Evolutionary conservation across 306 rosid genomes (phyloP).

Genomic region (Carpinus viminea): DNA sequence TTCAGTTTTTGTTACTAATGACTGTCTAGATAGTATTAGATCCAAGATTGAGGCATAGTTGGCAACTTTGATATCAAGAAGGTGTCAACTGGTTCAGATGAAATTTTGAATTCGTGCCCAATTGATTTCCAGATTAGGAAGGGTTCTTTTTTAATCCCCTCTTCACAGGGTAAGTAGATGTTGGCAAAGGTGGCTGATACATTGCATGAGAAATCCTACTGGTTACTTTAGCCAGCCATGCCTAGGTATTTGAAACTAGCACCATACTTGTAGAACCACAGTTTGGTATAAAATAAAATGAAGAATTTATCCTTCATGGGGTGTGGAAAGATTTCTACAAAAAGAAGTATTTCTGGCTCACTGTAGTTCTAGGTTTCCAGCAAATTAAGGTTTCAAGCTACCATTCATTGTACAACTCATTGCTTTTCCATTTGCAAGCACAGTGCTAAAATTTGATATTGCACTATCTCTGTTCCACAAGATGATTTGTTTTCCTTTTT

Average conservation of each 20-base stretch:
- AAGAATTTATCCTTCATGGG: background rate
- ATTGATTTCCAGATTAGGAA: too few relatives aligned
- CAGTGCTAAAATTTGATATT: background rate
- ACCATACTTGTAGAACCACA: background rate
- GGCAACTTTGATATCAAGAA: background rate
- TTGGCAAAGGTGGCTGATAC: background rate
- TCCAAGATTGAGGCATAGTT: background rate
- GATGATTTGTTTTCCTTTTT: background rate
- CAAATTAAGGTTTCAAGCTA: background rate
- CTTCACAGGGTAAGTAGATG: background rate
- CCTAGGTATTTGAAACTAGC: background rate
- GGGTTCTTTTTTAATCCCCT: too few relatives aligned
- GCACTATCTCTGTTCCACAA: background rate
- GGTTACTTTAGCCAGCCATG: background rate
- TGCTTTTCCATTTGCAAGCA: conserved; percentile 1
- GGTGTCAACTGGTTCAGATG: background rate
- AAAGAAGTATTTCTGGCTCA: background rate
- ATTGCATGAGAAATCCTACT: background rate
- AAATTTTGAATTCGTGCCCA: background rate
- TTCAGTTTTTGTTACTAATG: background rate
- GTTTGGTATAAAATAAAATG: background rate
- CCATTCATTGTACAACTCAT: background rate
- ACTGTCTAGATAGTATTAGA: background rate
- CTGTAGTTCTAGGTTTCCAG: background rate
- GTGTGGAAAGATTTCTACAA: background rate